A percentile compares a stretch with the other conserved stretches of the same genome.
Evolutionary conservation across 352 stramenopile genomes (phyloP).

Genomic region (Globisporangium okanoganense): DNA sequence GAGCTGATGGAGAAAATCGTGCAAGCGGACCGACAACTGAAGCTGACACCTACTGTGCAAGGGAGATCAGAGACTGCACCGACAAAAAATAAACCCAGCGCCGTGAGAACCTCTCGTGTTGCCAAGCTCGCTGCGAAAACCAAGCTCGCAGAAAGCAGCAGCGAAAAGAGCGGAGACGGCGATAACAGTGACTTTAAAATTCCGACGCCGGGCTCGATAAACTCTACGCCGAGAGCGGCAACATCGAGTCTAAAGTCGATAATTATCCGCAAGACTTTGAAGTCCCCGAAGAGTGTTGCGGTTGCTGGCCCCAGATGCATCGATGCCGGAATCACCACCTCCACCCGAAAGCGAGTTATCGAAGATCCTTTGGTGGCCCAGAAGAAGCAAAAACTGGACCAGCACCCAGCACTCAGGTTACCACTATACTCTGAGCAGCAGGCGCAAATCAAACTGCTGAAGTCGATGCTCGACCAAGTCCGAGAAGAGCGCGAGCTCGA

Average conservation of each 20-base stretch:
- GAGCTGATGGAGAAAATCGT: background rate
- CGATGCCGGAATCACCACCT: too few species aligned
- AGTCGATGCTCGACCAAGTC: constrained; percentile 1
- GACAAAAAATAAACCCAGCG: background rate
- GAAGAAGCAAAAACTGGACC: background rate
- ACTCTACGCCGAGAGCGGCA: background rate
- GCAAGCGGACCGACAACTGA: background rate
- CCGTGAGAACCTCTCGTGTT: too few species aligned
- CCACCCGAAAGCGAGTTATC: background rate
- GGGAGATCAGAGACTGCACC: background rate
- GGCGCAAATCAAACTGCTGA: background rate
- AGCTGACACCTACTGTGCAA: background rate
- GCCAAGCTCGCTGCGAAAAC: background rate
- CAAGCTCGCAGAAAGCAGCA: background rate
- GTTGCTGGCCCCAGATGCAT: too few species aligned
- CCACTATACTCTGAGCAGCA: background rate
- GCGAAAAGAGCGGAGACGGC: background rate
- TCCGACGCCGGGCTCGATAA: background rate
- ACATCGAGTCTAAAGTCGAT: too few species aligned
- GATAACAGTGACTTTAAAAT: background rate
- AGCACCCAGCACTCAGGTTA: background rate
- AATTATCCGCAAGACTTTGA: too few species aligned
- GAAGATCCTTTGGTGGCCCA: background rate
- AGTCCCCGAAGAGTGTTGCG: too few species aligned
- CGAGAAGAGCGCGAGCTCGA: constrained; percentile 2